These are phyloP conservation scores for Solioccasus polychromus DNA, from an alignment of 768 basidiomycete species.

Conservation along the genomic window DNA sequence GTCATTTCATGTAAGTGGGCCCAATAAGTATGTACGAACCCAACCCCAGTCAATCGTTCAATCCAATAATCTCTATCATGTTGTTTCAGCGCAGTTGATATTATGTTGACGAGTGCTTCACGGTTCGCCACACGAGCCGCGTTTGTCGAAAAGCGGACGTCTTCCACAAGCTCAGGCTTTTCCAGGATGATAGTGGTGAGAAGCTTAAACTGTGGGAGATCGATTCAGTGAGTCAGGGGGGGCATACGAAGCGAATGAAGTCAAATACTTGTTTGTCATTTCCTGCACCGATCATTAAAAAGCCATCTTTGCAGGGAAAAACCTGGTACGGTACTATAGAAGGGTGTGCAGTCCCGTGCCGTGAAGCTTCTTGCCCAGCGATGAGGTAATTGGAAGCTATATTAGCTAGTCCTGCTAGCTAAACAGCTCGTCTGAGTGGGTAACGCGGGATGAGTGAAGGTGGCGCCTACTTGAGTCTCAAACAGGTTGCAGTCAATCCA, in stretches of 20 bases:
- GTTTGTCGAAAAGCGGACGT: constrained; percentile 72
- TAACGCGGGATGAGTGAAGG: not conserved
- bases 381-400: constrained; percentile 94
- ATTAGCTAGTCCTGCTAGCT: constrained; percentile 90
- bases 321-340: constrained; percentile 93
- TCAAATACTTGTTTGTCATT: constrained; percentile 85
- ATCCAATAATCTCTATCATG: constrained; percentile 74
- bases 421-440: constrained; percentile 3
- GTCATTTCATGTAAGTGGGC: constrained; percentile 9
- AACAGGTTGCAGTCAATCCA: constrained; percentile 94
- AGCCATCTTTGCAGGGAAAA: constrained; percentile 84
- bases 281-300: constrained; percentile 91
- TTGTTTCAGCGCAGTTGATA: constrained; percentile 57
- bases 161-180: constrained; percentile 53
- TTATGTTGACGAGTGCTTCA: constrained; percentile 61
- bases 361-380: constrained; percentile 72
- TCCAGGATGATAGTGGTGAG: constrained; percentile 64
- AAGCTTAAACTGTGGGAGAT: constrained; percentile 56
- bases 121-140: constrained; percentile 74
- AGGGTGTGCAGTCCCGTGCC: constrained; percentile 92
- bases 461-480: constrained; percentile 72
- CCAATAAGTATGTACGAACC: constrained; percentile 45
- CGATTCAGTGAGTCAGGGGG: constrained; percentile 9
- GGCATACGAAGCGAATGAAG: constrained; percentile 2
- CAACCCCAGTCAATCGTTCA: constrained; percentile 67